phyloP scores from a whole-genome alignment of 2,329 filamentous ascomycete genomes.

The Trichoderma atrobrunneum region DNA sequence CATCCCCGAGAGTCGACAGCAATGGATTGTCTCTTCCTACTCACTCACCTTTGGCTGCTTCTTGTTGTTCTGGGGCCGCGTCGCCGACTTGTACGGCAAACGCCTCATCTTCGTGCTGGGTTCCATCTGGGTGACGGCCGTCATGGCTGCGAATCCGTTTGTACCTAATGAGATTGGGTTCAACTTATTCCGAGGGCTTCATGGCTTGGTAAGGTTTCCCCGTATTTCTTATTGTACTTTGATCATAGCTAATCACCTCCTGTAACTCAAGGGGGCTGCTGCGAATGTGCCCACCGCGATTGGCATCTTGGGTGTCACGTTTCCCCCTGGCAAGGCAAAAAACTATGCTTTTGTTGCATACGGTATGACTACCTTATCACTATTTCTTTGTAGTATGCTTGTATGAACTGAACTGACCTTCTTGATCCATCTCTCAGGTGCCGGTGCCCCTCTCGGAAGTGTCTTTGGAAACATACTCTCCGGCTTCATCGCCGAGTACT shows the following conservation, averaged over 20 bases:
- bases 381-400: not conserved
- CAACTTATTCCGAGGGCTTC: slow-evolving; percentile 62
- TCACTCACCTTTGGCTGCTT: slow-evolving; percentile 66
- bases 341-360: slow-evolving; percentile 69
- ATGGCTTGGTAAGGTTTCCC: slow-evolving; percentile 49
- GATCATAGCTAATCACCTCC: not conserved
- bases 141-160: slow-evolving; percentile 61
- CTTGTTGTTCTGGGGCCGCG: slow-evolving; percentile 63
- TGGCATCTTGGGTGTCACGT: slow-evolving; percentile 66
- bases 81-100: slow-evolving; percentile 66
- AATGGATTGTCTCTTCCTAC: slow-evolving; percentile 68
- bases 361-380: slow-evolving; percentile 35
- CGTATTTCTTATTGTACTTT: not conserved
- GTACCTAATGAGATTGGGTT: slow-evolving; percentile 66
- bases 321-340: slow-evolving; percentile 64
- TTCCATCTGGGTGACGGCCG: slow-evolving; percentile 60
- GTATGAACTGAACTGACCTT: not conserved
- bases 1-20: slow-evolving; percentile 57
- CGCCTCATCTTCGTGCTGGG: slow-evolving; percentile 63
- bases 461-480: slow-evolving; percentile 64
- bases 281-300: slow-evolving; percentile 70
- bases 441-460: slow-evolving; percentile 62
- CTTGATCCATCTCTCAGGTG: slow-evolving; percentile 38
- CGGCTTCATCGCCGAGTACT: slow-evolving; percentile 61
- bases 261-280: slow-evolving; percentile 51